Conservation (phyloP, 306 rosid genomes). For the Luffa aegyptiaca region DNA sequence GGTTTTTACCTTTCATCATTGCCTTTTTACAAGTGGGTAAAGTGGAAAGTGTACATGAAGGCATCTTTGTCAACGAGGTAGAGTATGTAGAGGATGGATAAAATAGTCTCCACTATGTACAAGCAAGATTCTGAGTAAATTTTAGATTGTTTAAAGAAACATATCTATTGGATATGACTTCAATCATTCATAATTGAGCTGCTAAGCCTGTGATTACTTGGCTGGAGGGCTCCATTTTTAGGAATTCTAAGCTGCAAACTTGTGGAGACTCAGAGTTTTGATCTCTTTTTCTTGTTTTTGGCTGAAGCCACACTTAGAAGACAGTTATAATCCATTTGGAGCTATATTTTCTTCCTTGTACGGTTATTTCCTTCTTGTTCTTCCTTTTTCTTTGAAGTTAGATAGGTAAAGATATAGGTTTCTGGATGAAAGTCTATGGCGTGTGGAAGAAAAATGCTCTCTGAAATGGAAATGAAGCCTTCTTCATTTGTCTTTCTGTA, state of each 20-base stretch:
- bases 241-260: background rate
- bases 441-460: background rate
- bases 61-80: background rate
- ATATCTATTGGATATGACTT: background rate
- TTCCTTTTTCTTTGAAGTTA: background rate
- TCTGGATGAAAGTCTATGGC: background rate
- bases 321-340: background rate
- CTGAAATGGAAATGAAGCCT: background rate
- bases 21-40: background rate
- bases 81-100: background rate
- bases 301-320: background rate
- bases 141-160: background rate
- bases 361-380: background rate
- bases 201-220: background rate
- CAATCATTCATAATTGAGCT: background rate
- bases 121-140: background rate
- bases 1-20: background rate
- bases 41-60: background rate
- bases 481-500: background rate
- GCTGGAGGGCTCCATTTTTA: background rate
- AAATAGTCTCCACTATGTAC: background rate
- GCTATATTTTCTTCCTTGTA: background rate
- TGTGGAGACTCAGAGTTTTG: background rate
- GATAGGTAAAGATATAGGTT: background rate
- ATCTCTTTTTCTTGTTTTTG: background rate